These are phyloP conservation scores for Aspergillus cristatus DNA, from an alignment of 495 filamentous ascomycete species.

Conservation along the genomic window DNA sequence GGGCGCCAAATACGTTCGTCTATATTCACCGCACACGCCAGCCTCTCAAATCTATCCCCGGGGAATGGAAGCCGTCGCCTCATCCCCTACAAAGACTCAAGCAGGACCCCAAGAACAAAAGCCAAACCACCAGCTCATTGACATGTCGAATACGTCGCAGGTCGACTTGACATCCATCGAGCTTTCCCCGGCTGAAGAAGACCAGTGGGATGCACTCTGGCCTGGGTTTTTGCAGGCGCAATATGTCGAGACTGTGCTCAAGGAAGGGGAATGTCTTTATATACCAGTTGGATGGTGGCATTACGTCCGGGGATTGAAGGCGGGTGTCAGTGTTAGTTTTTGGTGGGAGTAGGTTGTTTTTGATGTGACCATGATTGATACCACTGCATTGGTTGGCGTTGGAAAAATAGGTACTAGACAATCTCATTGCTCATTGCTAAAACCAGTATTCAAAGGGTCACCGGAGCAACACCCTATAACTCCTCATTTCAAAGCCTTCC, in stretches of 20 bases:
- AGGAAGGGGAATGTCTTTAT: conserved; percentile 77
- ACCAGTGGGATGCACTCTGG: conserved; percentile 45
- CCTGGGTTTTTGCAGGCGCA: conserved; percentile 48
- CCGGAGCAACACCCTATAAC: too few species aligned
- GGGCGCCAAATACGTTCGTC: conserved; percentile 78
- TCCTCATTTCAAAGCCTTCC: conserved; percentile 4
- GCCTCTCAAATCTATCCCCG: conserved; percentile 53
- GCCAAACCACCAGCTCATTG: conserved; percentile 41
- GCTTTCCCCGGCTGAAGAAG: conserved; percentile 33
- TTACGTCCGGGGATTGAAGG: conserved; percentile 78
- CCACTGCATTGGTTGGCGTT: too few species aligned
- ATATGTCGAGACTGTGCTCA: conserved; percentile 73
- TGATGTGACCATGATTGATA: too few species aligned
- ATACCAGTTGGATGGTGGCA: conserved; percentile 98
- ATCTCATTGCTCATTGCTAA: too few species aligned
- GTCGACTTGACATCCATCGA: conserved; percentile 58
- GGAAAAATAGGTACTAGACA: too few species aligned
- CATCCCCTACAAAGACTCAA: conserved; percentile 3
- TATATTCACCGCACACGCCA: conserved; percentile 64
- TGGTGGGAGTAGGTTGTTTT: conserved; percentile 75
- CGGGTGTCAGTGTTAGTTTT: conserved; percentile 93
- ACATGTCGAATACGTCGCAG: conserved; percentile 85
- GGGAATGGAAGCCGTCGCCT: conserved; percentile 50
- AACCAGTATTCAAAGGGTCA: too few species aligned
- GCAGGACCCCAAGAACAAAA: conserved; percentile 7